Evolutionary conservation across 2,329 filamentous ascomycete genomes (phyloP), one percentile per base, ranked within the genome.

Genomic region (Amphichorda felina): DNA sequence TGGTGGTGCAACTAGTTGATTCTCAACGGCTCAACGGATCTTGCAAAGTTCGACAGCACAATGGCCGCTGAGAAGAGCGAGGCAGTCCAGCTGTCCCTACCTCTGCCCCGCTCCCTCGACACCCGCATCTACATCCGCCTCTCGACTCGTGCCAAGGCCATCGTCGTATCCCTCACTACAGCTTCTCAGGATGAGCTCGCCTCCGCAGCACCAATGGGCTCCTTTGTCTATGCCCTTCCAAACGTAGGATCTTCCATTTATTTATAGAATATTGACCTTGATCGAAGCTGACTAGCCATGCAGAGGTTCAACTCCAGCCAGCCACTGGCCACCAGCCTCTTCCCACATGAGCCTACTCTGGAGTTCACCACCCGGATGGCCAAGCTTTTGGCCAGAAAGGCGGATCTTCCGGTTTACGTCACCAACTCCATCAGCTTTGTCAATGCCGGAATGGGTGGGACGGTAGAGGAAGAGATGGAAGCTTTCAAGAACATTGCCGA

Each of bases 391-490:
- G 83, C 82, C n/a, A 74, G 76, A 36, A 80, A 75, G 46, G 72
- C 79, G 19, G 64, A 69, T 22, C 72, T 77, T 42, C 87, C 87
- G 1, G 79, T 84, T n/a, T 96, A 95, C 54, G 84, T 96, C 14
- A 84, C 84, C 16, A 93, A 84, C 52, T 94, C 87, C 24, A 76
- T 93, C 48, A 85, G 79, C 45, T 76, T 95, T 43, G 72, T 73
- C 11, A 75, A 69, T 48, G 71, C 79, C 5, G 82, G 79, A 2
- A 72, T 87, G 48, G 86, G 86, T 8, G 82, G 86, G 15, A 82
- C 77, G 0, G 75, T 89, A 6, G 88, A 95, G 52, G 91, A 96
- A 64, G 89, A 96, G 61, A 88, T 95, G 77, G 86, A 89, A 51
- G 85, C 82, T 0, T 79, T 95, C 47, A 76, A 73, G 49, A 72